Conservation (phyloP, 2,329 filamentous ascomycete species). For the Fusarium sambucinum region DNA sequence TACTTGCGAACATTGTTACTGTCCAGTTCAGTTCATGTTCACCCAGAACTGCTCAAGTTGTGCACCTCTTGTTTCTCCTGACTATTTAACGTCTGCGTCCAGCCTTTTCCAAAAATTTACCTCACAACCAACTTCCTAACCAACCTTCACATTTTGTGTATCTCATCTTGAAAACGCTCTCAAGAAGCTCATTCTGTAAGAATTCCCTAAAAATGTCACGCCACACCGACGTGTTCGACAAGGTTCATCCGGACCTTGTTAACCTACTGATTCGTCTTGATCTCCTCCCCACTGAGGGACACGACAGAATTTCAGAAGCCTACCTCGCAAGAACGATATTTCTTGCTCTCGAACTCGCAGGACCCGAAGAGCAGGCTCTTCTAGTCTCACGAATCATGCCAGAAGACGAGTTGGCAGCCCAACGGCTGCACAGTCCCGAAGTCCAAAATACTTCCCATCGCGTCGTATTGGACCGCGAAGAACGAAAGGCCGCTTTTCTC, state of each 20-base stretch:
- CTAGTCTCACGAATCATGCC: conserved; percentile 41
- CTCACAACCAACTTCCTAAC: too few species aligned
- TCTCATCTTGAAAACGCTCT: not conserved
- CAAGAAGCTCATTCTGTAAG: not conserved
- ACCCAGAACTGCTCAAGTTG: not conserved
- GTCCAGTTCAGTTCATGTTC: not conserved
- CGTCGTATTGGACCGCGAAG: conserved; percentile 29
- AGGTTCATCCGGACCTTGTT: conserved; percentile 43
- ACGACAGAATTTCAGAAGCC: conserved; percentile 16
- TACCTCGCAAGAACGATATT: conserved; percentile 30
- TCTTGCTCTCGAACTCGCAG: conserved; percentile 41
- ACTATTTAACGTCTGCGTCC: not conserved
- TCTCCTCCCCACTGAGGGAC: conserved; percentile 9
- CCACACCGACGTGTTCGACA: conserved; percentile 10
- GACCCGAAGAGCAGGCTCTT: conserved; percentile 31
- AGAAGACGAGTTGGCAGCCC: conserved; percentile 38
- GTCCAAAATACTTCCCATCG: conserved; percentile 26
- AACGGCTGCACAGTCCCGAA: conserved; percentile 27
- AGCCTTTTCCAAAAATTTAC: too few species aligned
- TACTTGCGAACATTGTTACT: not conserved
- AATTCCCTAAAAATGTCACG: not conserved
- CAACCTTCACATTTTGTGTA: not conserved
- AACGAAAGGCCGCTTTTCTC: conserved; percentile 20
- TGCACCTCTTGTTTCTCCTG: not conserved
- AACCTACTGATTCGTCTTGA: conserved; percentile 25